Evolutionary conservation across 495 filamentous ascomycete genomes (phyloP).

Genomic region (Chaetomium fimeti): DNA sequence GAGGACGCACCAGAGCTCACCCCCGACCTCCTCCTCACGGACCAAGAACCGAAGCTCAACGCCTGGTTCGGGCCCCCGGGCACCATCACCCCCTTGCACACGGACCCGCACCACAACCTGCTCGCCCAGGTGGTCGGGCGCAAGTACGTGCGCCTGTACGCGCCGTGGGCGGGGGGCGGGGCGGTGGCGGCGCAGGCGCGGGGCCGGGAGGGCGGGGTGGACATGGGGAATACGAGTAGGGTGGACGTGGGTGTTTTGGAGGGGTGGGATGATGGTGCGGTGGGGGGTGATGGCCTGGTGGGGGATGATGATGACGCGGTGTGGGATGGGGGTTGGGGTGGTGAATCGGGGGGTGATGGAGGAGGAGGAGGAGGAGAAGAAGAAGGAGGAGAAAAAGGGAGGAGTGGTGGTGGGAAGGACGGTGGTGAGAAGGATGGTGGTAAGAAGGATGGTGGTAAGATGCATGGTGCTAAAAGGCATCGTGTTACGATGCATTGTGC

Average conservation of each 20-base stretch:
- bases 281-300: constrained; percentile 17
- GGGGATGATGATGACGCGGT: constrained; percentile 14
- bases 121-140: constrained; percentile 84
- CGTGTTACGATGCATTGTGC: no score
- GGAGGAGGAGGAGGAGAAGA: constrained; percentile 58
- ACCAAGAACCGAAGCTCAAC: constrained; percentile 59
- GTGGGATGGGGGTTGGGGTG: not conserved
- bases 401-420: constrained; percentile 21
- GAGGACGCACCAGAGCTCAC: no score
- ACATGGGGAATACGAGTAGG: constrained; percentile 88
- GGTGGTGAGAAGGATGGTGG: no score
- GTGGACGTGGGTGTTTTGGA: constrained; percentile 67
- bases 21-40: constrained; percentile 29
- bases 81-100: constrained; percentile 90
- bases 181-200: constrained; percentile 55
- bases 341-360: constrained; percentile 31
- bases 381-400: constrained; percentile 38
- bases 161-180: constrained; percentile 53
- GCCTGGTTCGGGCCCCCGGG: constrained; percentile 88
- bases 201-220: constrained; percentile 66
- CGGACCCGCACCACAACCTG: constrained; percentile 92
- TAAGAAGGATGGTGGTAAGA: no score
- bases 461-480: no score
- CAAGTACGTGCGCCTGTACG: constrained; percentile 88
- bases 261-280: constrained; percentile 46